Evolutionary conservation across 164 flowering plant genomes (phyloP).

Genomic region (Tinospora cordifolia): DNA sequence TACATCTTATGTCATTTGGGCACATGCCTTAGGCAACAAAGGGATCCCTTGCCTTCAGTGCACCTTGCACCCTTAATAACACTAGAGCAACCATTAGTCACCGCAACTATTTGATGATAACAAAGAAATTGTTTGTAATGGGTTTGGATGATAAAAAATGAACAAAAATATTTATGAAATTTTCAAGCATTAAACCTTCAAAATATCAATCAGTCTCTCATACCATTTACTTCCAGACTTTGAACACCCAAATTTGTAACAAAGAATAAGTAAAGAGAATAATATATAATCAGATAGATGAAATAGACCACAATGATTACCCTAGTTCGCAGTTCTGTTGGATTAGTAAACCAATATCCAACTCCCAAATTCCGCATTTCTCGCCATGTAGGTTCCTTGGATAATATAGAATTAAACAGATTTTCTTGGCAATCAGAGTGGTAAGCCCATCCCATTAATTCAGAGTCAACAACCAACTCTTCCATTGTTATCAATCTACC

Average conservation of each 20-base stretch:
- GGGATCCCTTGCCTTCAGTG: no score
- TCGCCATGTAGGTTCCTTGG: constrained; percentile 80
- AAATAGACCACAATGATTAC: constrained; percentile 31
- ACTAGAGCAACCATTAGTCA: no score
- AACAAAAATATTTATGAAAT: neutral
- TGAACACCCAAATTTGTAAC: neutral
- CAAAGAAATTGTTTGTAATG: neutral
- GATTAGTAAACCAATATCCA: constrained; percentile 84
- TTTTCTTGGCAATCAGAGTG: constrained; percentile 91
- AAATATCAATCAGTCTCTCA: neutral
- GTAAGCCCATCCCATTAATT: constrained; percentile 74
- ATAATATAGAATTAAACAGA: constrained; percentile 47
- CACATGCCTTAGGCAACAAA: no score
- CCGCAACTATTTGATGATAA: no score
- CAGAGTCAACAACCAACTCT: constrained; percentile 58
- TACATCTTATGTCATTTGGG: no score
- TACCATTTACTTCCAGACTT: neutral
- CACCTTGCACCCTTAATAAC: no score
- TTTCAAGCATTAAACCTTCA: neutral
- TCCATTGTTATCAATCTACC: constrained; percentile 37
- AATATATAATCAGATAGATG: neutral
- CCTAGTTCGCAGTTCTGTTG: constrained; percentile 53
- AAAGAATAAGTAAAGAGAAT: neutral
- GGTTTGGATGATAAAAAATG: neutral
- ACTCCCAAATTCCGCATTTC: constrained; percentile 76